Base-by-base conservation (phyloP, 495 filamentous ascomycete genomes). In the Penicillium tannophilum region DNA sequence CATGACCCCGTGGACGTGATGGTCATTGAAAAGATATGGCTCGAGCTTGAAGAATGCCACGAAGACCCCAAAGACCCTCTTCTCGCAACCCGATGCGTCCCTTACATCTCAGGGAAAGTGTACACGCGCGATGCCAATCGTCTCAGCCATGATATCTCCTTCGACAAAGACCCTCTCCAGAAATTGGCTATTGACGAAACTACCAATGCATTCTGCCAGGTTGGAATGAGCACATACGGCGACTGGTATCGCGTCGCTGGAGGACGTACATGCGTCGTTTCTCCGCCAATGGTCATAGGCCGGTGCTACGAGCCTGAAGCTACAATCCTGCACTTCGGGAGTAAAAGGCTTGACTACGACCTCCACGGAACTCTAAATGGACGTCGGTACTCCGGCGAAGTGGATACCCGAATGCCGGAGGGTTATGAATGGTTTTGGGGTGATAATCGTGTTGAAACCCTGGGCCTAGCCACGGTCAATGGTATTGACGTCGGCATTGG, bases 381-480 rank as follows among this genome's bases (percentile, higher is more conserved):
- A 11, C 73, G 84, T 14, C 59, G 64, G 6, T 84, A 75, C 60
- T 78, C 82, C 0, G 42, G 63, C 7, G 53, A 67, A 33, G 65
- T 72, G 7, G 83, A 86, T 36, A 54, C 60, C 0, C 81, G 82
- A 10, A 82, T 86, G 30, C 60, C 67, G 0, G 48, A 65, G 6
- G 71, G 64, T 5, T 70, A 74, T n/a, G 58, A 63, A 3, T 86
- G 81, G 81, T 83, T 81, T 66, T 86, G 83, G 82, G 81, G 75
- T 17, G 82, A 86, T 48, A 73, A 71, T 46, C 75, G 84, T 3
- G 76, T 76, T 0, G 76, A 86, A 42, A 80, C 81, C 0, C 75
- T 87, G 4, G 82, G 79, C 30, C 51, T 87, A 12, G 76, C 80
- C 20, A 74, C 75, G 16, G 67, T 86, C 10, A 85, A 85, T 58